phyloP scores from a whole-genome alignment of 768 basidiomycete genomes.

The Russula olivacea region DNA sequence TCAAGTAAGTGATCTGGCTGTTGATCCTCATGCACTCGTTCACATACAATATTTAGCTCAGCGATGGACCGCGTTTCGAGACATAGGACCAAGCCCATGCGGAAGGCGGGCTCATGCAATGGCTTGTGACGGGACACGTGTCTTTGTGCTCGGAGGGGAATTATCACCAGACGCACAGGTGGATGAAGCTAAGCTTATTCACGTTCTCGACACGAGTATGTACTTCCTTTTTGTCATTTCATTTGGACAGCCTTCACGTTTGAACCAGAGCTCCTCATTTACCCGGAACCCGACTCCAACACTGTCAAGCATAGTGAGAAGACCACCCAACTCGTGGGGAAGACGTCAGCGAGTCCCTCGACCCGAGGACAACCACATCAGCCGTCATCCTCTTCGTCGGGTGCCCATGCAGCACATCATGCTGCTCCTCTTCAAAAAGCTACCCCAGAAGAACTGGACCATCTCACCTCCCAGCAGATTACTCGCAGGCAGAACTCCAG shows the following conservation, averaged over 20 bases:
- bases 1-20: slow-evolving; percentile 64
- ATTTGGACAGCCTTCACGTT: neutral
- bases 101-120: too few relatives aligned
- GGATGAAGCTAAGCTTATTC: too few relatives aligned
- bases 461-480: slow-evolving; percentile 21
- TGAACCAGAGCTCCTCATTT: slow-evolving; percentile 79
- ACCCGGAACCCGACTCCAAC: slow-evolving; percentile 55
- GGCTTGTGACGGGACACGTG: too few relatives aligned
- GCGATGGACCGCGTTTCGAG: slow-evolving; percentile 35
- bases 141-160: too few relatives aligned
- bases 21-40: neutral
- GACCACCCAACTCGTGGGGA: slow-evolving; percentile 34
- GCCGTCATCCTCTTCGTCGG: slow-evolving; percentile 36
- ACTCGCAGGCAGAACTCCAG: slow-evolving; percentile 8
- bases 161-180: too few relatives aligned
- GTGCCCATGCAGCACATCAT: too few relatives aligned
- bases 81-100: too few relatives aligned
- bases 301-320: slow-evolving; percentile 36
- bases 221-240: too few relatives aligned
- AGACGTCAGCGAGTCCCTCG: slow-evolving; percentile 40
- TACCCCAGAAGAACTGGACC: slow-evolving; percentile 18
- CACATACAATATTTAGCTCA: slow-evolving; percentile 52
- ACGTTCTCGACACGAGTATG: too few relatives aligned
- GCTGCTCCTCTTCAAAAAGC: slow-evolving; percentile 30
- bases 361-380: neutral